phyloP scores from a whole-genome alignment of 2,329 filamentous ascomycete species.

The Byssothecium circinans region DNA sequence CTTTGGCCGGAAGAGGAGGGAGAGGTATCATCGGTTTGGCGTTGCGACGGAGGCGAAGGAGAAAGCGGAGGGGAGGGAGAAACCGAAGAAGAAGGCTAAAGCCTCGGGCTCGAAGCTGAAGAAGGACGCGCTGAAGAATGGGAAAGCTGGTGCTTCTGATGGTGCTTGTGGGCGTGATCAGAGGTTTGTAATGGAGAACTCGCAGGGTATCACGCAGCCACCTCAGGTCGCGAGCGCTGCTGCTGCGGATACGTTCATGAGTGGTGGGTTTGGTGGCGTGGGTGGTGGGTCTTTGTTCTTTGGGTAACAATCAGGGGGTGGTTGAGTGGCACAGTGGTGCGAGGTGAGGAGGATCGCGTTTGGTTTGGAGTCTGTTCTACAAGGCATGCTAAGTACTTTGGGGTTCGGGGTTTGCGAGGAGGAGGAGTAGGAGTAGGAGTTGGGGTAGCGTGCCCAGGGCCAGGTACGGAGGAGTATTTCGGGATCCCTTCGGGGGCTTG shows the following conservation, averaged over 20 bases:
- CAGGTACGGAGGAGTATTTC: too few species aligned
- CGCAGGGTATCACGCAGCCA: neutral
- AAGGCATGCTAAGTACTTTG: too few species aligned
- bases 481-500: too few species aligned
- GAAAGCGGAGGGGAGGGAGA: constrained; percentile 18
- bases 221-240: neutral
- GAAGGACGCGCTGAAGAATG: neutral
- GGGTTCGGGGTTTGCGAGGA: too few species aligned
- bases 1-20: constrained; percentile 44
- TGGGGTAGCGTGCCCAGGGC: too few species aligned
- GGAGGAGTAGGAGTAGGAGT: too few species aligned
- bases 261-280: constrained; percentile 3
- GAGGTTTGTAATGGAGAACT: neutral
- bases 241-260: neutral
- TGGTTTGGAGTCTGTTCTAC: too few species aligned
- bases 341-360: too few species aligned
- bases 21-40: constrained; percentile 33
- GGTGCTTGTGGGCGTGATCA: neutral
- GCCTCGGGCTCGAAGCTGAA: constrained; percentile 6
- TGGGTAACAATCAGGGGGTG: too few species aligned
- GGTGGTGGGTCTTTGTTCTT: neutral
- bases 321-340: too few species aligned
- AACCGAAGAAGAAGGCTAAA: constrained; percentile 28
- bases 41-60: constrained; percentile 18
- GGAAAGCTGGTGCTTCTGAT: neutral